These are phyloP conservation scores for Phaffia tasmanica DNA, from an alignment of 768 basidiomycete species.

Conservation along the genomic window DNA sequence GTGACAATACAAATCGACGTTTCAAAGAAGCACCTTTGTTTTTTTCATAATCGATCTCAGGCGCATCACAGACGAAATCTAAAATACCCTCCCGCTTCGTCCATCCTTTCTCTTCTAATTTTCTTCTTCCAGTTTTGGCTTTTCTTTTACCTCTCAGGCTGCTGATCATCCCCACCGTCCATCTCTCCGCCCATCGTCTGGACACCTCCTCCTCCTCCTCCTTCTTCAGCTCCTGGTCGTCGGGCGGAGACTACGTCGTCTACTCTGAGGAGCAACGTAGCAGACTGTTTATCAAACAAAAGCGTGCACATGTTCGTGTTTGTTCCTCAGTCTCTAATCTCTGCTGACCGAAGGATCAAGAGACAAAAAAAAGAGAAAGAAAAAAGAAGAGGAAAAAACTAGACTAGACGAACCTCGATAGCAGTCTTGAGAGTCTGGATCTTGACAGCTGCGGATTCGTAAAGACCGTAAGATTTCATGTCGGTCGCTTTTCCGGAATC, in stretches of 20 bases:
- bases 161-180: slow-evolving; percentile 13
- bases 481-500: slow-evolving; percentile 91
- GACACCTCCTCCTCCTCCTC: slow-evolving; percentile 20
- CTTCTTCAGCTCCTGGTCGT: slow-evolving; percentile 12
- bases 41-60: no score
- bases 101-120: no score
- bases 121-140: no score
- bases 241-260: slow-evolving; percentile 64
- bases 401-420: slow-evolving; percentile 53
- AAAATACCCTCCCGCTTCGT: no score
- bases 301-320: background rate
- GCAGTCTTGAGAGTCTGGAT: slow-evolving; percentile 96
- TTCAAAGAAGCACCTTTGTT: no score
- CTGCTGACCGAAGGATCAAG: background rate
- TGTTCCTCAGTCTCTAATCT: background rate
- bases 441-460: slow-evolving; percentile 96
- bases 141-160: slow-evolving; percentile 14
- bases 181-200: slow-evolving; percentile 23
- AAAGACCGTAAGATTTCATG: slow-evolving; percentile 87
- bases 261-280: slow-evolving; percentile 78
- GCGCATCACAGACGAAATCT: no score
- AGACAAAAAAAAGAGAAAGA: background rate
- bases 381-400: background rate
- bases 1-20: no score
- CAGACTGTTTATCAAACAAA: slow-evolving; percentile 45